Conservation (phyloP, 495 filamentous ascomycete genomes). For the Daldinia caldariorum region DNA sequence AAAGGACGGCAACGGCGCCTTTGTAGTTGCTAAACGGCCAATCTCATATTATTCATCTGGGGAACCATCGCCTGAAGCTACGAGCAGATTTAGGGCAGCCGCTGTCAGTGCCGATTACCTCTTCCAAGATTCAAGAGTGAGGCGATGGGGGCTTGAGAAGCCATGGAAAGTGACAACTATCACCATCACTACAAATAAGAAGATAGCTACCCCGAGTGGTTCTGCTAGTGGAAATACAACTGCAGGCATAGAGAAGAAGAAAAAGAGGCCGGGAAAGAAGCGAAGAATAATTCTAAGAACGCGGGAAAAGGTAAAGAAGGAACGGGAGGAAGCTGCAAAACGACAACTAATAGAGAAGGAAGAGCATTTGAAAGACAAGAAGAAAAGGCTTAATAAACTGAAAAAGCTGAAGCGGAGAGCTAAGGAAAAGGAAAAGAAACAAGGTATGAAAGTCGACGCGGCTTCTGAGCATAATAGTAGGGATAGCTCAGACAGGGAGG, state of each 20-base stretch:
- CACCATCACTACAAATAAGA: constrained; percentile 25
- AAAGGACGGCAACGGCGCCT: constrained; percentile 48
- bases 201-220: constrained; percentile 1
- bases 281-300: constrained; percentile 57
- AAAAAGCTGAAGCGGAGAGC: constrained; percentile 62
- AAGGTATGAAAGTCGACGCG: constrained; percentile 42
- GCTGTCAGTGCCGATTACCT: constrained; percentile 61
- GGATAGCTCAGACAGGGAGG: constrained; percentile 7
- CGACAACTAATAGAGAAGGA: constrained; percentile 53
- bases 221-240: neutral
- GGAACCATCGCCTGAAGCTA: constrained; percentile 46
- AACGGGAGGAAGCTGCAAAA: constrained; percentile 48
- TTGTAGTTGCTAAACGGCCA: constrained; percentile 54
- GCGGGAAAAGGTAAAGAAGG: constrained; percentile 47
- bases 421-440: constrained; percentile 62
- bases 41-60: constrained; percentile 57
- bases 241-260: constrained; percentile 45
- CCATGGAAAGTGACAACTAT: constrained; percentile 64
- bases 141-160: constrained; percentile 63
- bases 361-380: constrained; percentile 62
- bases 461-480: constrained; percentile 19
- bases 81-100: constrained; percentile 47
- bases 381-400: constrained; percentile 61
- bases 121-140: constrained; percentile 48
- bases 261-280: constrained; percentile 64